A percentile compares a stretch with the other conserved stretches of the same genome.
phyloP scores from a whole-genome alignment of 139 green algal genomes.

The Volvox africanus region DNA sequence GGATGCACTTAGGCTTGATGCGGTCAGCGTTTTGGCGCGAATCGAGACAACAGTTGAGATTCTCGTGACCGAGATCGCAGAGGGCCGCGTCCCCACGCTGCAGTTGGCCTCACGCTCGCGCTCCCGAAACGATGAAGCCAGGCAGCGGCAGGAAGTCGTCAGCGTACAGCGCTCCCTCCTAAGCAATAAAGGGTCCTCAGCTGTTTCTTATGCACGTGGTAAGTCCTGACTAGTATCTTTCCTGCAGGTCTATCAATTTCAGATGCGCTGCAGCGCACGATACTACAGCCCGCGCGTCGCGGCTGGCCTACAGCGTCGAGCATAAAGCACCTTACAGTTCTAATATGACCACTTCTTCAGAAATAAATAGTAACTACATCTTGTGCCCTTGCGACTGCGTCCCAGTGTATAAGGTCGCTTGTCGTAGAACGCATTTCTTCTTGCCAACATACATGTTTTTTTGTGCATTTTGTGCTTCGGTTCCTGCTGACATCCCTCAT shows the following conservation, averaged over 20 bases:
- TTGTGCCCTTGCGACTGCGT: too few relatives aligned
- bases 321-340: too few relatives aligned
- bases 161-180: background rate
- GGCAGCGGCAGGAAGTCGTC: background rate
- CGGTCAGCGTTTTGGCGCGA: constrained; percentile 19
- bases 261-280: too few relatives aligned
- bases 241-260: too few relatives aligned
- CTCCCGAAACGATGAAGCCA: background rate
- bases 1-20: background rate
- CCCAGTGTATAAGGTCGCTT: too few relatives aligned
- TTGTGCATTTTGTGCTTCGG: too few relatives aligned
- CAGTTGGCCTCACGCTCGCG: background rate
- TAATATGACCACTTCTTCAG: too few relatives aligned
- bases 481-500: background rate
- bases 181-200: background rate
- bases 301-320: too few relatives aligned
- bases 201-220: constrained; percentile 38
- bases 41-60: constrained; percentile 38
- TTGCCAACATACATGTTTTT: too few relatives aligned
- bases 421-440: too few relatives aligned
- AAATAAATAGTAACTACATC: too few relatives aligned
- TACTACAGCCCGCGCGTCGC: too few relatives aligned
- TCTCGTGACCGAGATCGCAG: constrained; percentile 29
- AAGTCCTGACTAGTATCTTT: background rate
- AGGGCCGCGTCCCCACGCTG: constrained; percentile 48